Percentiles rank a stretch among this genome's conserved stretches.
Conservation (phyloP, 2,329 filamentous ascomycete species). For the Colletotrichum tamarilloi region DNA sequence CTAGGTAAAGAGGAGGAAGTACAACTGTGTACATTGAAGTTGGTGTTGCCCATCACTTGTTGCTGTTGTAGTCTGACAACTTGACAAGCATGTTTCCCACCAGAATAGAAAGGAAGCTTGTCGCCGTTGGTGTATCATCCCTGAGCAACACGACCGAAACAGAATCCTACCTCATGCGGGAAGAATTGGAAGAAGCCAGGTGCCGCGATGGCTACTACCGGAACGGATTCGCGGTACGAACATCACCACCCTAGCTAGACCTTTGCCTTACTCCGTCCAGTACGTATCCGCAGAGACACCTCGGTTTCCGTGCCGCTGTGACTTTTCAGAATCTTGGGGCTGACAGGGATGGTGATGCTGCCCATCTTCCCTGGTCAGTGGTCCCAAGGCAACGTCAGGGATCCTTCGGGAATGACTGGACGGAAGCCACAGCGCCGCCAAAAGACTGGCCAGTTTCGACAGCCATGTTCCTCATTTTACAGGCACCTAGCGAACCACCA, state of each 20-base stretch:
- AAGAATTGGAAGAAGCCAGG: constrained; percentile 1
- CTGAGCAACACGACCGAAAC: constrained; percentile 2
- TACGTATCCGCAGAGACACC: background rate
- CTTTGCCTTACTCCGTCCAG: background rate
- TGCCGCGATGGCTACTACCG: background rate
- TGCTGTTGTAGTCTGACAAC: background rate
- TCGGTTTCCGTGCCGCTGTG: constrained; percentile 3
- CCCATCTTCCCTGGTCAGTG: background rate
- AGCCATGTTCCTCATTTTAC: background rate
- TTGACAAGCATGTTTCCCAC: background rate
- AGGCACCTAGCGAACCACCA: background rate
- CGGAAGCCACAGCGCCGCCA: background rate
- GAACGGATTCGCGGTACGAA: background rate
- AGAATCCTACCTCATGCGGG: constrained; percentile 14
- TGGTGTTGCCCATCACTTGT: background rate
- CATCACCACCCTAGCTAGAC: background rate
- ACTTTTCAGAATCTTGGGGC: constrained; percentile 1
- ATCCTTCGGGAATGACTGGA: constrained; percentile 22
- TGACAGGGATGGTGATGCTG: constrained; percentile 14
- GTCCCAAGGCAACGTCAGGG: constrained; percentile 8
- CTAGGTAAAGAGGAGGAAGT: background rate
- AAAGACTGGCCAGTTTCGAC: background rate
- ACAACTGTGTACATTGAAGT: background rate
- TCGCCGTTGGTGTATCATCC: background rate
- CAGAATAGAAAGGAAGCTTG: background rate